Evolutionary conservation across 108 stramenopile genomes (phyloP), one percentile per base, ranked within the genome.

Genomic region (Licmophora abbreviata): DNA sequence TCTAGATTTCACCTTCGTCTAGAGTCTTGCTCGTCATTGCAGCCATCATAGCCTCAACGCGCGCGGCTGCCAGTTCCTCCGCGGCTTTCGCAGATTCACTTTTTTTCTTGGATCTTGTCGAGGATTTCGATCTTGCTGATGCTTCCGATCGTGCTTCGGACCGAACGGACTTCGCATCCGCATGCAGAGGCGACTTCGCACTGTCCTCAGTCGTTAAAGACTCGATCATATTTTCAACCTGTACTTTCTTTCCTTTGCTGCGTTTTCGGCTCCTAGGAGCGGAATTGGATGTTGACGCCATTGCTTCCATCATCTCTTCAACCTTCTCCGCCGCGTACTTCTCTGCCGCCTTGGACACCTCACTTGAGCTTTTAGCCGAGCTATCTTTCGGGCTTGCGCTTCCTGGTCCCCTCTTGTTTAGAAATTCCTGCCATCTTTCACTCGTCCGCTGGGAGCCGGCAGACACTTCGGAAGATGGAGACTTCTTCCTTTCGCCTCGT

Each of bases 31-130:
- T 48, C n/a, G 76, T 55, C 46, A 77, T 35, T n/a, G 59, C 53
- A 14, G 59, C 52, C 79, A 83, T 80, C 78, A 87, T 78, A 18
- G 73, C 78, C 48, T 80, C 76, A 8, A 87, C 76, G 42, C 79
- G 73, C 12, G 71, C 70, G 8, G 70, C 70, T 8, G 81, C 78
- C 17, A 77, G 68, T n/a, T 75, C 54, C 51, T 87, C 77, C 1
- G 77, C 84, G 36, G 59, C 58, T 9, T 5, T 4, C 33, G 29
- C 48, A 2, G 48, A 32, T 12, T 50, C 48, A 32, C 2, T 50
- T 21, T 31, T 50, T 50, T 29, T 50, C 29, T n/a, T n/a, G n/a
- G n/a, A n/a, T n/a, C n/a, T n/a, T n/a, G n/a, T n/a, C n/a, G n/a
- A n/a, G n/a, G n/a, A n/a, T n/a, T n/a, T n/a, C n/a, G n/a, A n/a